Percentiles rank a stretch among this genome's conserved stretches.
These are phyloP conservation scores for Vitis rotundifolia DNA, from an alignment of 164 flowering plant species.

Conservation along the genomic window DNA sequence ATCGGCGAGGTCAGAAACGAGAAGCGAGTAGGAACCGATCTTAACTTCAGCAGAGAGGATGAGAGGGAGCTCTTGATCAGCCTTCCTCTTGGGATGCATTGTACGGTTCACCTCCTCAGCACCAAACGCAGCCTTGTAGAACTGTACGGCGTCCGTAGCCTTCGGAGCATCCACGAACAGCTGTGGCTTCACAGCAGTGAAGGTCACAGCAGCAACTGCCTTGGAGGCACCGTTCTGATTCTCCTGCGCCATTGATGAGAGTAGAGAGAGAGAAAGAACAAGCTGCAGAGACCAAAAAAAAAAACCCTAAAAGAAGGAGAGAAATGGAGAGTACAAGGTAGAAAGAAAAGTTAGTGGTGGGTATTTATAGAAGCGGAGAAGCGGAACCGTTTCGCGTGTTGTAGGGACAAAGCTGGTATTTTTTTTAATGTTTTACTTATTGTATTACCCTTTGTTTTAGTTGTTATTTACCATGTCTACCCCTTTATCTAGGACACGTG, in stretches of 20 bases:
- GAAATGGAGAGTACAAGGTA: constrained; percentile 2
- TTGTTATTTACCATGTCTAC: neutral
- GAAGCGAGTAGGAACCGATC: constrained; percentile 49
- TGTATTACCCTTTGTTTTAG: constrained; percentile 6
- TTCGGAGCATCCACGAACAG: constrained; percentile 59
- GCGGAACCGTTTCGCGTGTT: constrained; percentile 35
- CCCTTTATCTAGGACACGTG: too few species aligned
- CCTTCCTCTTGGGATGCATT: constrained; percentile 73
- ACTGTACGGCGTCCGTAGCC: constrained; percentile 68
- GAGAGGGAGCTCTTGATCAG: constrained; percentile 80
- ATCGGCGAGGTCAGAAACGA: constrained; percentile 52
- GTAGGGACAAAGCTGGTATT: constrained; percentile 4
- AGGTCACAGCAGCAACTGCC: constrained; percentile 25
- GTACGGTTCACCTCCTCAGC: constrained; percentile 70
- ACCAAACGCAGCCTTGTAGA: constrained; percentile 82
- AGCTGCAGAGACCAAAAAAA: constrained; percentile 6
- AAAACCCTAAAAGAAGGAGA: constrained; percentile 37
- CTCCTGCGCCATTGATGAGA: constrained; percentile 46
- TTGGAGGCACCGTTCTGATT: constrained; percentile 34
- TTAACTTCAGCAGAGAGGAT: constrained; percentile 62
- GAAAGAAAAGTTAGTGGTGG: neutral
- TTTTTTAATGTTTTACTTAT: too few species aligned
- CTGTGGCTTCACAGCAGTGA: constrained; percentile 59
- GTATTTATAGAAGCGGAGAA: constrained; percentile 42
- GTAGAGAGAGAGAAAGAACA: constrained; percentile 8